These are phyloP conservation scores for Curvularia eragrostidis DNA, from an alignment of 2,329 filamentous ascomycete genomes.

Conservation along the genomic window DNA sequence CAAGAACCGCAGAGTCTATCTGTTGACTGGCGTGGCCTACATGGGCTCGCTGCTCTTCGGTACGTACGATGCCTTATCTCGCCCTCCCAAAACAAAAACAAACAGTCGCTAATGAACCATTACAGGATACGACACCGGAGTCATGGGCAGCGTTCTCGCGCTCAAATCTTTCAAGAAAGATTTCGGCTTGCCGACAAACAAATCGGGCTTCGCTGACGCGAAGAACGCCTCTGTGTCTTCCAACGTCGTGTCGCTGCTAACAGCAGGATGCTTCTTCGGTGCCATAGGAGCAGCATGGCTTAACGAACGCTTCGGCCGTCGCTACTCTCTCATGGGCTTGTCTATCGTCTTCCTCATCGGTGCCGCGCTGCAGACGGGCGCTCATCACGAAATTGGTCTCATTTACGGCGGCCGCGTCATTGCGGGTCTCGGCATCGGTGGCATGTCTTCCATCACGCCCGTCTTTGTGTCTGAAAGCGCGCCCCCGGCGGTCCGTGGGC, in stretches of 20 bases:
- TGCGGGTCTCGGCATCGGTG: slow-evolving; percentile 61
- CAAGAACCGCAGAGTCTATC: slow-evolving; percentile 18
- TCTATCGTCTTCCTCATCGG: slow-evolving; percentile 14
- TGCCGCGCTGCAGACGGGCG: slow-evolving; percentile 14
- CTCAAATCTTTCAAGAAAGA: slow-evolving; percentile 17
- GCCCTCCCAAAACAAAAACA: not conserved
- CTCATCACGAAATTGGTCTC: slow-evolving; percentile 15
- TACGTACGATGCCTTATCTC: not conserved
- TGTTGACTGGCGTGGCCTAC: slow-evolving; percentile 17
- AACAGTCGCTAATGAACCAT: not conserved
- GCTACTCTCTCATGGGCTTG: slow-evolving; percentile 14
- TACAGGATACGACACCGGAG: slow-evolving; percentile 16
- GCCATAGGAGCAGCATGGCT: slow-evolving; percentile 16
- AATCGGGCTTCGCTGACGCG: slow-evolving; percentile 14
- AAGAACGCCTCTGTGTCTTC: slow-evolving; percentile 14
- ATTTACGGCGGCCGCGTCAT: slow-evolving; percentile 52
- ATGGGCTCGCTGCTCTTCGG: slow-evolving; percentile 19
- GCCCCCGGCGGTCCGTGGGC: slow-evolving; percentile 64
- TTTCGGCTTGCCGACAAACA: slow-evolving; percentile 16
- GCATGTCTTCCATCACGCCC: slow-evolving; percentile 61
- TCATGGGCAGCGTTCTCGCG: slow-evolving; percentile 17
- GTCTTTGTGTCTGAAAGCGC: slow-evolving; percentile 57
- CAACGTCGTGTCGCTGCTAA: slow-evolving; percentile 14
- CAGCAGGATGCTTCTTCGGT: slow-evolving; percentile 18
- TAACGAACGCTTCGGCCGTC: slow-evolving; percentile 16